Conservation (phyloP, 768 basidiomycete species). For the Calvatia gigantea region DNA sequence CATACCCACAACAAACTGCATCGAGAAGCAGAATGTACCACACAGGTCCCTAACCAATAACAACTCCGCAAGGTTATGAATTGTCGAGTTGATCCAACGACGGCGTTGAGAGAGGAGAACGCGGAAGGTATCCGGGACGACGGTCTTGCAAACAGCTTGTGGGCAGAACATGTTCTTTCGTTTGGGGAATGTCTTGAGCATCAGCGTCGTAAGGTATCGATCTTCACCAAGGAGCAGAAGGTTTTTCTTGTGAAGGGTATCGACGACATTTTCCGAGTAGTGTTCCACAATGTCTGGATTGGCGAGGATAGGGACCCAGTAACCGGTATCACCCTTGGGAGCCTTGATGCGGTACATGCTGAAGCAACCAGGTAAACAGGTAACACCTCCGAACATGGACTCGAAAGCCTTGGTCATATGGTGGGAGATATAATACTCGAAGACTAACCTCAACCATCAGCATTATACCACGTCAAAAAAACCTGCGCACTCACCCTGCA, state of each 20-base stretch:
- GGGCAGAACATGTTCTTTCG: conserved; percentile 99
- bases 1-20: conserved; percentile 99
- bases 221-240: conserved; percentile 95
- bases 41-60: conserved; percentile 96
- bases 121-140: conserved; percentile 95
- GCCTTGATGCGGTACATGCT: conserved; percentile 99
- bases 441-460: conserved; percentile 53
- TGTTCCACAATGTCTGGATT: conserved; percentile 99
- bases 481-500: conserved; percentile 73
- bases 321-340: conserved; percentile 92
- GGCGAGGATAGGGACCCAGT: conserved; percentile 98
- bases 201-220: conserved; percentile 96
- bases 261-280: conserved; percentile 99
- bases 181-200: conserved; percentile 99
- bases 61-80: conserved; percentile 96
- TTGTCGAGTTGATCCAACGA: conserved; percentile 99
- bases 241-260: conserved; percentile 99
- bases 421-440: conserved; percentile 99
- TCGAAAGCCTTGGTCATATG: conserved; percentile 99
- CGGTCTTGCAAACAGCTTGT: conserved; percentile 97
- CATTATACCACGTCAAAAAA: not conserved
- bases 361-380: conserved; percentile 99
- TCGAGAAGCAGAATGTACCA: conserved; percentile 99
- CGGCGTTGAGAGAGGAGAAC: conserved; percentile 94
- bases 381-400: conserved; percentile 99